Base-by-base conservation (phyloP, 202 grass and related monocot species). In the Tripidium arundinaceum region DNA sequence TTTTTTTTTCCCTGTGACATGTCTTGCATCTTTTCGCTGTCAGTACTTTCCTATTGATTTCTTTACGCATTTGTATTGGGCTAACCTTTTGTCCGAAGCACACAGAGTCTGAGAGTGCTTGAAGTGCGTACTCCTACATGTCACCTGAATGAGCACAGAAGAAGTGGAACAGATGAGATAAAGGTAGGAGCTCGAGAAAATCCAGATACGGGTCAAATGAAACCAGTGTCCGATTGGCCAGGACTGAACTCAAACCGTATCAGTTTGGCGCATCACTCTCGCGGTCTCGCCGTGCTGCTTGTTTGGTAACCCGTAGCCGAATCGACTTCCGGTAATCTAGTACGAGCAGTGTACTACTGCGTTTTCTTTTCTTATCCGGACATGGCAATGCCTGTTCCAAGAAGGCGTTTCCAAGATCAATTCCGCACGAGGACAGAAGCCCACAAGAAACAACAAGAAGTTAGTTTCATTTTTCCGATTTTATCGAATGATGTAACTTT, bases 351-450 rank as follows among this genome's bases (percentile, higher is more conserved):
- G 37, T 42, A 15, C 18, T 26, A 11, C 8, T 57, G 16, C 16
- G 22, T 76, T 42, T 57, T n/a, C n/a, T 38, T 27, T 7, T 57
- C 52, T 57, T 57, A 24, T 18, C 62, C 70, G 24, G 45, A 8
- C 18, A 1, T 33, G 6, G 42, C 64, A 43, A 72, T 13, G 73
- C 57, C 79, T 41, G 79, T 77, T 77, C 33, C 6, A 82, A 36
- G 65, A 77, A 64, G 72, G 72, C n/a, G 43, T 18, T 2, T 2
- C 18, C 14, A 68, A 47, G 34, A 61, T 77, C 16, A 14, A 60
- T 42, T 26, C 25, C 25, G 26, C 25, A 62, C 1, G 25, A 14
- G 25, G 25, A 14, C 18, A 55, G 50, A 24, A 57, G n/a, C 52
- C 8, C 52, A 11, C 52, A 19, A 57, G 2, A 57, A 57, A 55